Evolutionary conservation across 306 rosid genomes (phyloP).

Genomic region (Medicago ruthenica): DNA sequence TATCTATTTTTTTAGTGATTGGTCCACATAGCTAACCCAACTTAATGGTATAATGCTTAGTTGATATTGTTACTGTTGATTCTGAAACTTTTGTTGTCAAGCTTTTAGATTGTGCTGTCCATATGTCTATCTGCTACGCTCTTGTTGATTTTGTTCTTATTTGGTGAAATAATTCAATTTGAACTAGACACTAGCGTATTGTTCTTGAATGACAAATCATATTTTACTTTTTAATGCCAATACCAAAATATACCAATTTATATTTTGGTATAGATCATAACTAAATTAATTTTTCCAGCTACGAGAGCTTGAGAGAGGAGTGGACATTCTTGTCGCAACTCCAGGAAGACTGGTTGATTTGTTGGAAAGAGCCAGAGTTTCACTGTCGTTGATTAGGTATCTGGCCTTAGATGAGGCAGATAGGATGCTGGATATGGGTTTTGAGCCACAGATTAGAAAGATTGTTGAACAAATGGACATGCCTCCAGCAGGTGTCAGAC

Average conservation of each 20-base stretch:
- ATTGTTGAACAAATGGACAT: conserved; percentile 78
- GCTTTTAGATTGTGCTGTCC: background rate
- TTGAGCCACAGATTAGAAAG: conserved; percentile 57
- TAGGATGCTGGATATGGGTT: conserved; percentile 59
- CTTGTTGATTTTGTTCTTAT: conserved; percentile 5
- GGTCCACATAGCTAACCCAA: background rate
- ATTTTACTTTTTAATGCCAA: conserved; percentile 12
- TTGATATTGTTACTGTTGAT: conserved; percentile 13
- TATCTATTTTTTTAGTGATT: background rate
- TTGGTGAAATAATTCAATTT: conserved; percentile 8
- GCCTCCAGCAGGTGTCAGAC: conserved; percentile 84
- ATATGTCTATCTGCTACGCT: conserved; percentile 8
- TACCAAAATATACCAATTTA: background rate
- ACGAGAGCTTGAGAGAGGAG: conserved; percentile 92
- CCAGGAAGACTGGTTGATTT: conserved; percentile 96
- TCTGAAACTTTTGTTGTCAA: background rate
- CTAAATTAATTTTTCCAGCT: conserved; percentile 56
- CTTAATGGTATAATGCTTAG: background rate
- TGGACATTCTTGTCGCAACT: conserved; percentile 94
- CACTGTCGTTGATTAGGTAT: conserved; percentile 66
- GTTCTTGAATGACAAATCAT: conserved; percentile 1
- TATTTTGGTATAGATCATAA: conserved; percentile 34
- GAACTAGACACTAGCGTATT: background rate
- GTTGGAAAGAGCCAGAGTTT: conserved; percentile 88
- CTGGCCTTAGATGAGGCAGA: conserved; percentile 58